These are phyloP conservation scores for Tylopilus felleus DNA, from an alignment of 768 basidiomycete species.

Conservation along the genomic window DNA sequence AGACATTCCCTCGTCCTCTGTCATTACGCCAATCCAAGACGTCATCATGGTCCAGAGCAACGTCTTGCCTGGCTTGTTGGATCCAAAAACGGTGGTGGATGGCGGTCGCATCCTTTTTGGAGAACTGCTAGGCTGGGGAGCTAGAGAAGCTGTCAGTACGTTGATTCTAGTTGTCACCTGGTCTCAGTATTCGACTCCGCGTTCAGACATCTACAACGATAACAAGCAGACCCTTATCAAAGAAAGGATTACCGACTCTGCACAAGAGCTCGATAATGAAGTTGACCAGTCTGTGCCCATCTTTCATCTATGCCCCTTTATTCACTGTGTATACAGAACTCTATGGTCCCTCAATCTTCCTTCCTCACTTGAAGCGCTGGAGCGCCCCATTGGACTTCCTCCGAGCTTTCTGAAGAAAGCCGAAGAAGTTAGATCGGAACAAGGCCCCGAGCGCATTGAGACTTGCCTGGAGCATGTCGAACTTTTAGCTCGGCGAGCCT, in stretches of 20 bases:
- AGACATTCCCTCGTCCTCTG: conserved; percentile 70
- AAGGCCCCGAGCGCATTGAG: conserved; percentile 72
- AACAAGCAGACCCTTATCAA: conserved; percentile 67
- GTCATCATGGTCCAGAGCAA: conserved; percentile 63
- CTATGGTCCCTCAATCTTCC: conserved; percentile 76
- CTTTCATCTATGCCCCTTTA: not conserved
- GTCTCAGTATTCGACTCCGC: not conserved
- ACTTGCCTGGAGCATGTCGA: conserved; percentile 71
- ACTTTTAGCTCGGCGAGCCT: conserved; percentile 58
- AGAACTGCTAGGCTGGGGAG: conserved; percentile 82
- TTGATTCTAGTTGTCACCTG: conserved; percentile 3
- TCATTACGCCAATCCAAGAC: conserved; percentile 61
- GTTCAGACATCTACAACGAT: conserved; percentile 80
- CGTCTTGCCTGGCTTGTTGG: conserved; percentile 51
- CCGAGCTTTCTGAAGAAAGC: conserved; percentile 84
- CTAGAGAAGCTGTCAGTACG: conserved; percentile 82
- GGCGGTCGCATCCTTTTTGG: conserved; percentile 64
- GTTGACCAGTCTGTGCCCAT: conserved; percentile 51
- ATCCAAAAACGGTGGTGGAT: conserved; percentile 55
- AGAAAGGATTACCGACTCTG: conserved; percentile 59
- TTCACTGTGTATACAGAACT: conserved; percentile 41
- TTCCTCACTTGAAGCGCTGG: conserved; percentile 81
- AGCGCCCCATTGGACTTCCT: conserved; percentile 83
- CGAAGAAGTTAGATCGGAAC: conserved; percentile 74
- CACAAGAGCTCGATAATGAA: conserved; percentile 59